Base-by-base conservation (phyloP, 345 rosid genomes). In the Arabidopsis arenosa region DNA sequence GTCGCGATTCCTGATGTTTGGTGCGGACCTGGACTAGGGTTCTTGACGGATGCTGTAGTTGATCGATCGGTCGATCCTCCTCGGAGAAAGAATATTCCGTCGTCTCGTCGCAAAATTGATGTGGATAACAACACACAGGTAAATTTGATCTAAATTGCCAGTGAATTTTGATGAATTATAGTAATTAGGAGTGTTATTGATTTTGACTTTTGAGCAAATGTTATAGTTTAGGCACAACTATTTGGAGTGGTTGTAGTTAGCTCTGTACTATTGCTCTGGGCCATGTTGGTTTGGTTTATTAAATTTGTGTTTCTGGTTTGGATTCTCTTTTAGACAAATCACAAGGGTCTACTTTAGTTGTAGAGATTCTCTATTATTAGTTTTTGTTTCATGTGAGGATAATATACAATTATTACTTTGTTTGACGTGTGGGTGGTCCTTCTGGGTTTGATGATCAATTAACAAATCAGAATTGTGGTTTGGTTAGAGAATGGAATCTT, bases 1-100 rank as follows among this genome's bases (percentile, higher is more conserved):
- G 83, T 79, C 65, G 88, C 85, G 57, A 76, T 77, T 76, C 93
- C 82, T 70, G 97, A 90, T 77, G 95, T 88, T 3, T 93, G 98
- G 97, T 94, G 97, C 63, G 93, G 92, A 4, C 93, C 96, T 18
- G 97, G 97, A 69, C 79, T 94, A 68, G 96, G 97, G 33, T 87
- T 90, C 40, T 86, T 90, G 9, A 82, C 89, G 0, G 97, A 92
- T 79, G 89, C 88, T 9, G 92, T 87, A 83, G 63, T 77, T 68
- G 64, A 7, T 67, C 96, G 84, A 59, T 85, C 90, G 4, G 83
- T 82, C 15, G 89, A 87, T 70, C 79, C 86, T 66, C 47, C 74
- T 53, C 79, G 88, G 6, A 81, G 91, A 71, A 87, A 90, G 81
- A 84, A 80, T 78, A 70, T 62, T 55, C 60, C 82, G 56, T 82